Conservation (phyloP, 2,329 filamentous ascomycete genomes). For the Colletotrichum orbiculare region DNA sequence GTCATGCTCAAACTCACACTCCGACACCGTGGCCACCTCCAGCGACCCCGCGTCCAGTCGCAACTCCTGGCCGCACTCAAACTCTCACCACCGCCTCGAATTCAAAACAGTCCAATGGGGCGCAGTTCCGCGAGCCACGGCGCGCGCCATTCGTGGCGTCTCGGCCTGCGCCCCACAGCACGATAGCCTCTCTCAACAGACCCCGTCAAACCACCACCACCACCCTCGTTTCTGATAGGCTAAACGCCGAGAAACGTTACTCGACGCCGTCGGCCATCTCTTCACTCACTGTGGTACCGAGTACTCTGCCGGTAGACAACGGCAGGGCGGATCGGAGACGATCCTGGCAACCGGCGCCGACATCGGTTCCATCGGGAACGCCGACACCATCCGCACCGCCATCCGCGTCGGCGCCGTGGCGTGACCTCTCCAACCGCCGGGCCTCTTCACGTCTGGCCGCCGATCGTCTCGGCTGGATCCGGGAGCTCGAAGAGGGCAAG, state of each 20-base stretch:
- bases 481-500: conserved; percentile 24
- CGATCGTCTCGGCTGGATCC: conserved; percentile 32
- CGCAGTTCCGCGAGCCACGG: conserved; percentile 17
- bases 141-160: conserved; percentile 19
- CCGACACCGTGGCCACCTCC: conserved; percentile 28
- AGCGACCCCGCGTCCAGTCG: background rate
- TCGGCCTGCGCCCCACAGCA: background rate
- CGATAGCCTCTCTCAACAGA: background rate
- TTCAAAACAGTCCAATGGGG: conserved; percentile 4
- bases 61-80: background rate
- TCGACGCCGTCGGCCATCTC: conserved; percentile 13
- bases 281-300: background rate
- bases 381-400: conserved; percentile 10
- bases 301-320: background rate
- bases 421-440: background rate
- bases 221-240: background rate
- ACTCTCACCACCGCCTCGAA: background rate
- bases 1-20: conserved; percentile 10
- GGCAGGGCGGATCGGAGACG: conserved; percentile 12
- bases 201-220: background rate
- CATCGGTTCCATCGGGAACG: conserved; percentile 10
- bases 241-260: conserved; percentile 17
- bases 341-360: conserved; percentile 26
- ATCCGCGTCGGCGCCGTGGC: conserved; percentile 25
- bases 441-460: conserved; percentile 14